Conservation (phyloP, 768 basidiomycete genomes). For the Auriscalpium vulgare region DNA sequence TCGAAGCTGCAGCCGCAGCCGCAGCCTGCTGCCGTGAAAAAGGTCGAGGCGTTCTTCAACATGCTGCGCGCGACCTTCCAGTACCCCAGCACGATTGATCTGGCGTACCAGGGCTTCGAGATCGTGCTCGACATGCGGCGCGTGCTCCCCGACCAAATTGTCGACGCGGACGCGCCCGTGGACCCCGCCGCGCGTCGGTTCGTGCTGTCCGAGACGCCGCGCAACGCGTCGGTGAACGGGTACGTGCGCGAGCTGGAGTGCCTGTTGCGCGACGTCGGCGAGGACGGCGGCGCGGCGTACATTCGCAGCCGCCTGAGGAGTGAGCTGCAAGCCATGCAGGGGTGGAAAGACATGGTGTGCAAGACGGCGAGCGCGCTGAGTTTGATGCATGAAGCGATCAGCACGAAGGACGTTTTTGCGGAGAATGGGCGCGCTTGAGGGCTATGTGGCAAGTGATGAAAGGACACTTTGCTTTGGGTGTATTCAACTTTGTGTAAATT, state of each 20-base stretch:
- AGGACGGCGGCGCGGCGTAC: neutral
- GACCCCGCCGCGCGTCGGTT: conserved; percentile 1
- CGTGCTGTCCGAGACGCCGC: neutral
- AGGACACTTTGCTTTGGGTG: no score
- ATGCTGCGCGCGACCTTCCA: conserved; percentile 5
- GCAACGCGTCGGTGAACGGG: neutral
- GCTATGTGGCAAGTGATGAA: no score
- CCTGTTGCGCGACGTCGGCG: conserved; percentile 1
- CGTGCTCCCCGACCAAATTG: neutral
- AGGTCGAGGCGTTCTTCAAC: conserved; percentile 6
- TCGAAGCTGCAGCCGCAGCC: neutral
- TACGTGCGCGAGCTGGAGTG: conserved; percentile 8
- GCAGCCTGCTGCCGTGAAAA: neutral
- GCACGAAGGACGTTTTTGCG: neutral
- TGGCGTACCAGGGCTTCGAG: conserved; percentile 7
- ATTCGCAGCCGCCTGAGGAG: neutral
- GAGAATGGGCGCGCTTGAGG: neutral
- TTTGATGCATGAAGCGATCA: conserved; percentile 6
- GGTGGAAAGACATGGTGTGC: conserved; percentile 2
- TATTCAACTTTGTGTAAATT: no score
- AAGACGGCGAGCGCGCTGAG: conserved; percentile 5
- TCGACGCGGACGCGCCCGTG: neutral
- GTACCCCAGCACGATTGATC: conserved; percentile 2
- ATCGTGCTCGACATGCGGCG: conserved; percentile 1
- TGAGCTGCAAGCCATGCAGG: conserved; percentile 2